Evolutionary conservation across 768 basidiomycete genomes (phyloP), one percentile per base, ranked within the genome.

Genomic region (Panaeolus cyanescens): DNA sequence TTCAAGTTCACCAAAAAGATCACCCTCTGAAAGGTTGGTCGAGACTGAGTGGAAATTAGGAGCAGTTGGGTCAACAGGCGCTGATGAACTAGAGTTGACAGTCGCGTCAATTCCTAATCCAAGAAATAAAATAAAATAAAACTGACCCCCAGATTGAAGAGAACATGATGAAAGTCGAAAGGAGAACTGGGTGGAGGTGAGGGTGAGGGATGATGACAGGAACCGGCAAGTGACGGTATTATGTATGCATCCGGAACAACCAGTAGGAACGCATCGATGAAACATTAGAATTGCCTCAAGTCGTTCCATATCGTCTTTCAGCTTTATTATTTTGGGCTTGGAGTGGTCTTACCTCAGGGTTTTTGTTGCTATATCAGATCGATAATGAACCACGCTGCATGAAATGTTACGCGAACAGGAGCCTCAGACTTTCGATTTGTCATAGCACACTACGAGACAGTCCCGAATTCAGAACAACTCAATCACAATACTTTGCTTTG

Each of bases 41-140:
- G 92, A 87, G 62, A 96, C 90, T 3, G 96, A 89, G 68, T 90
- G 89, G 68, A 98, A 87, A 69, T 92, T 98, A 54, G 87, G 88
- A 1, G 91, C 89, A 34, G 75, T 81, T 25, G 88, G 82, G 70
- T 91, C 87, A 65, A 77, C 79, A 56, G 88, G 78, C 60, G 86
- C 70, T 28, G 82, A 69, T 50, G 86, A 85, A 88, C 62, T 50
- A 67, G 55, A 64, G 61, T 59, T 56, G 62, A 56, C 63, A 64
- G 58, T 54, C 63, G 60, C 55, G 40, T 58, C 59, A 37, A 53
- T 10, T 25, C 60, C 20, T 54, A 56, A 59, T 36, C 53, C 32
- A 57, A 34, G 30, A 28, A 17, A n/a, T 28, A 3, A 7, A 13
- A 54, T 22, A 53, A 28, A 25, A n/a, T n/a, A 15, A 32, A 39